Base-by-base conservation (phyloP, 2,329 filamentous ascomycete genomes). In the Trichoderma atrobrunneum region DNA sequence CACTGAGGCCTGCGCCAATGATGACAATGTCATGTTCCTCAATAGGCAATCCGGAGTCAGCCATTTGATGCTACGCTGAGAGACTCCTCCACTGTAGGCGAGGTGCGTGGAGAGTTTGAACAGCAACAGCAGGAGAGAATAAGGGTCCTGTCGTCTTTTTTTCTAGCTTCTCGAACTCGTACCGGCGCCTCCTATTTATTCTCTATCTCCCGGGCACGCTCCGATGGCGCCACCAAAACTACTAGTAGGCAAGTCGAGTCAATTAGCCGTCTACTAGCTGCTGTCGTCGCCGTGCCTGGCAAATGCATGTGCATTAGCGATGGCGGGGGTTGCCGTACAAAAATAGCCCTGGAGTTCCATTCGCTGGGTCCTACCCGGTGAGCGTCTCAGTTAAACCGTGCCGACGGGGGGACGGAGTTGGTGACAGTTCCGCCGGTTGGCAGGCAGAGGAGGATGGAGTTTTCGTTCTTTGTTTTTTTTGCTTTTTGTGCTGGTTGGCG, bases 1-100 rank as follows among this genome's bases (percentile, higher is more conserved):
- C 92, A 7, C 91, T 91, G 69, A 95, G 89, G 12, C 92, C 92
- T 2, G 91, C 91, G 14, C 92, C 92, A 67, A 95, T 82, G 75
- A 95, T 89, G 76, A 93, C 79, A 21, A 89, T 80, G 76, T 91
- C 89, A 74, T 70, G 48, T 18, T 71, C 28, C 34, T 63, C 32
- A 63, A 78, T 30, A 76, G 71, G 66, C 24, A 51, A 51, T 18
- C 26, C 56, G 12, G 64, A 1, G 18, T 34, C 39, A n/a, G 63
- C 16, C 63, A 51, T 68, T 21, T 61, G 56, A 21, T 59, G 51
- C 32, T 59, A 3, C 11, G 11, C 48, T 54, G 21, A 24, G 48
- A 14, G n/a, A 12, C 48, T 51, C 48, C 48, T 51, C 48, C 48
- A 24, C n/a, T 12, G 43, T 1, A 5, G n/a, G 12, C 2, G 11